phyloP scores from a whole-genome alignment of 2,329 filamentous ascomycete species.

The Nemania bipapillata region DNA sequence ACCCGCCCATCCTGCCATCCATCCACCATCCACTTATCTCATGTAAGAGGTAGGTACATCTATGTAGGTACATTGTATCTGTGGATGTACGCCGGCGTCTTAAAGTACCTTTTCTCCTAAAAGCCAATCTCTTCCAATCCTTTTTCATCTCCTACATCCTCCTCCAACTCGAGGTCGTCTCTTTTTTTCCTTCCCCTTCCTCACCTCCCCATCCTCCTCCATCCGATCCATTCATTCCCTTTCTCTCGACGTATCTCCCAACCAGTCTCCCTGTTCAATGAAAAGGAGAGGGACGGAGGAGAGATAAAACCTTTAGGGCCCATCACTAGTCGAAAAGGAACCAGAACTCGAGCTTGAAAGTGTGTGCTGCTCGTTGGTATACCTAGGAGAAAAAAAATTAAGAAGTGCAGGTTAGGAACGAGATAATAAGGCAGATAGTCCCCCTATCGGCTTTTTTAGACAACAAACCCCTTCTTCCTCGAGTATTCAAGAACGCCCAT shows the following conservation, averaged over 20 bases:
- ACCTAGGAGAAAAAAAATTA: constrained; percentile 29
- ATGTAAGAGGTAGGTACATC: constrained; percentile 26
- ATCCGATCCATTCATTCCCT: constrained; percentile 67
- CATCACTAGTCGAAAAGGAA: constrained; percentile 44
- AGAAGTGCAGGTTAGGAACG: constrained; percentile 35
- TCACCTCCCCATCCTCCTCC: constrained; percentile 50
- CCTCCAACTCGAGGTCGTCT: constrained; percentile 62
- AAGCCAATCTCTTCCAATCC: constrained; percentile 65
- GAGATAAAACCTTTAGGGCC: constrained; percentile 46
- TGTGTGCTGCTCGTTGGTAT: constrained; percentile 34
- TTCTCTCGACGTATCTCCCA: constrained; percentile 52
- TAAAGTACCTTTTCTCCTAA: constrained; percentile 55
- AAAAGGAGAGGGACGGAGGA: constrained; percentile 52
- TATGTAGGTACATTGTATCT: constrained; percentile 39
- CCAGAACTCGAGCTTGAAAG: constrained; percentile 44
- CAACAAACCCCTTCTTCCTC: constrained; percentile 45
- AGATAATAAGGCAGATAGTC: constrained; percentile 39
- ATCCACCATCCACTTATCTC: constrained; percentile 23
- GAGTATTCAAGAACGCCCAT: constrained; percentile 38
- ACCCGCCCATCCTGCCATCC: constrained; percentile 3
- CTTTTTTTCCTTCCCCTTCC: constrained; percentile 50
- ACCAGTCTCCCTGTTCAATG: constrained; percentile 57
- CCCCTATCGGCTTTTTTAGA: constrained; percentile 46
- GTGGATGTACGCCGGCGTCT: constrained; percentile 51
- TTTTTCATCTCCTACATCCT: constrained; percentile 65